Percentiles rank a stretch among this genome's conserved stretches.
phyloP scores from a whole-genome alignment of 306 rosid species.

The Cicer cuneatum region DNA sequence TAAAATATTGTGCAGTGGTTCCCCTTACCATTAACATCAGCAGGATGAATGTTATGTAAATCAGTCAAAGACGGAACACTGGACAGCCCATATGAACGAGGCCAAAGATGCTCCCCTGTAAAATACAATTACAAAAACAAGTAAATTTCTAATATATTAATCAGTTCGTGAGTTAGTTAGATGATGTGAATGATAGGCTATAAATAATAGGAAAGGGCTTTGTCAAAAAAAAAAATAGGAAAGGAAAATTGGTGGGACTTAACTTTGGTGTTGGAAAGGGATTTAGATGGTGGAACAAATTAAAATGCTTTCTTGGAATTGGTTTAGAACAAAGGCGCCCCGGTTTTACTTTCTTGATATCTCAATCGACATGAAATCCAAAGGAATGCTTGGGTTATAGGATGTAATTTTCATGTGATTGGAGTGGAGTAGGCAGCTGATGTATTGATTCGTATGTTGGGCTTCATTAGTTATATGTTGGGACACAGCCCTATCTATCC shows the following conservation, averaged over 20 bases:
- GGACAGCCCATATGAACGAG: slow-evolving; percentile 74
- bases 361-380: too few relatives aligned
- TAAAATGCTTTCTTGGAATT: too few relatives aligned
- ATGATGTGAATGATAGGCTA: neutral
- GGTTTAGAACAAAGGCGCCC: too few relatives aligned
- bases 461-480: too few relatives aligned
- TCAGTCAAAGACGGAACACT: slow-evolving; percentile 69
- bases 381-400: too few relatives aligned
- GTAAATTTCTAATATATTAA: neutral
- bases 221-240: too few relatives aligned
- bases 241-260: neutral
- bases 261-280: neutral
- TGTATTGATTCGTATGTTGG: too few relatives aligned
- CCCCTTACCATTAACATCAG: slow-evolving; percentile 71
- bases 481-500: too few relatives aligned
- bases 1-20: slow-evolving; percentile 11
- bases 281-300: too few relatives aligned
- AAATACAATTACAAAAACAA: slow-evolving; percentile 28
- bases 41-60: slow-evolving; percentile 75
- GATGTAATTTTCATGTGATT: too few relatives aligned
- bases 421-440: too few relatives aligned
- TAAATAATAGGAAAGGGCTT: neutral
- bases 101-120: slow-evolving; percentile 84
- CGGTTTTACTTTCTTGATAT: too few relatives aligned
- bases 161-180: neutral